These are phyloP conservation scores for Diplodia intermedia DNA, from an alignment of 2,329 filamentous ascomycete genomes.

Conservation along the genomic window DNA sequence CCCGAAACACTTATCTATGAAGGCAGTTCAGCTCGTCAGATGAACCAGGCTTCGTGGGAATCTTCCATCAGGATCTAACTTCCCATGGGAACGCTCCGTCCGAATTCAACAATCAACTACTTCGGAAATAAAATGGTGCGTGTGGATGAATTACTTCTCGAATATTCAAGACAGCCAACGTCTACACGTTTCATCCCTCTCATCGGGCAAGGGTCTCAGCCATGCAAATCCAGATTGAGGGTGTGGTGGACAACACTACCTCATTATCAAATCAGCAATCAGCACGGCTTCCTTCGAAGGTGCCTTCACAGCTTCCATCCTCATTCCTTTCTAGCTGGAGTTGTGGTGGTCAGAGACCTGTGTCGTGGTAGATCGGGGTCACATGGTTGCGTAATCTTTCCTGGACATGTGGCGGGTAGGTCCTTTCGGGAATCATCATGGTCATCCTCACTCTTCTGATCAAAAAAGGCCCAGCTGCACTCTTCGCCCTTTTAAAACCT, in stretches of 20 bases:
- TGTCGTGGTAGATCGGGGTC: too few species aligned
- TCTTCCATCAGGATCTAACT: slow-evolving; percentile 2
- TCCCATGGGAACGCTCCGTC: neutral
- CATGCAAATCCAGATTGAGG: neutral
- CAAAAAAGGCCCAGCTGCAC: too few species aligned
- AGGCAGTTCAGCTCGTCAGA: neutral
- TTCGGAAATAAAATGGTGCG: neutral
- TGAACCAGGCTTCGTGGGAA: neutral
- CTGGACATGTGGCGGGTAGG: too few species aligned
- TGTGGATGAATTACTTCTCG: too few species aligned
- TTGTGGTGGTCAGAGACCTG: too few species aligned
- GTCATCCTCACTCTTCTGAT: too few species aligned
- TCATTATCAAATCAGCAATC: neutral
- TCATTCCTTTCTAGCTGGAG: too few species aligned
- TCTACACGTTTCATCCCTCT: neutral
- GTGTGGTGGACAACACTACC: neutral
- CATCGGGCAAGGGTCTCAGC: neutral
- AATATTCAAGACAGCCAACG: neutral
- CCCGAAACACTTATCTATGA: neutral
- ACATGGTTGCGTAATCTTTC: too few species aligned
- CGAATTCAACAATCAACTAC: neutral
- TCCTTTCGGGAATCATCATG: too few species aligned
- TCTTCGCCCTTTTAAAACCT: too few species aligned
- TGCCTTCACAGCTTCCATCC: too few species aligned
- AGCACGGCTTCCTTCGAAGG: neutral